Evolutionary conservation across 768 basidiomycete genomes (phyloP), one percentile per base, ranked within the genome.

Genomic region (Lactifluus pinguis): DNA sequence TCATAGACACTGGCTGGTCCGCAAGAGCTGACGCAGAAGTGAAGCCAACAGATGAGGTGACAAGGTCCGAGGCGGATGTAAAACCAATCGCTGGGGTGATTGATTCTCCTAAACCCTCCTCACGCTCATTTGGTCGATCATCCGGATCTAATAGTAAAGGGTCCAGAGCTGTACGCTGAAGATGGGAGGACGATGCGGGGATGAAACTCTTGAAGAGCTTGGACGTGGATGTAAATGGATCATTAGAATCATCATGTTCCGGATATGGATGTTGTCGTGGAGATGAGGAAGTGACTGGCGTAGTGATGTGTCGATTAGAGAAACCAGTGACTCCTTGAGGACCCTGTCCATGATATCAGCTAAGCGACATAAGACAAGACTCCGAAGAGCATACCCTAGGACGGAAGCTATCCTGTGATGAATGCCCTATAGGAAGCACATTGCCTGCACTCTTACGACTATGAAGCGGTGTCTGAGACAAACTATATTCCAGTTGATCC

Each of bases 221-320:
- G 30, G 29, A 52, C 36, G 52, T 54, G 25, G 64, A 55, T 13
- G 45, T 29, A 39, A 63, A 65, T 13, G 64, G 64, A 30, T 63
- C 61, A 21, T 63, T 34, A 39, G 49, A 19, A 41, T 63, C 57
- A 1, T 49, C 48, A 34, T 38, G 14, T 30, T n/a, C 36, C 29
- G 17, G 14, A 7, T 2, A 34, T 36, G 14, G 19, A 21, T 30
- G 30, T 39, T 41, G 61, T 48, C 19, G 38, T 53, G 49, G 42
- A 14, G 29, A 49, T 36, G 41, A 41, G 4, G 48, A 30, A 21
- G 32, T 49, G 19, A 36, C 38, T 39, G 48, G 30, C 15, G 11
- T 8, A 25, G 50, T 6, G 30, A 21, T 29, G 13, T 38, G 42
- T 34, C 8, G 29, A 42, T 44, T 21, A 30, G 21, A 15, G 25